A percentile compares a stretch with the other conserved stretches of the same genome.
These are phyloP conservation scores for Podospora australis DNA, from an alignment of 495 filamentous ascomycete species.

Conservation along the genomic window DNA sequence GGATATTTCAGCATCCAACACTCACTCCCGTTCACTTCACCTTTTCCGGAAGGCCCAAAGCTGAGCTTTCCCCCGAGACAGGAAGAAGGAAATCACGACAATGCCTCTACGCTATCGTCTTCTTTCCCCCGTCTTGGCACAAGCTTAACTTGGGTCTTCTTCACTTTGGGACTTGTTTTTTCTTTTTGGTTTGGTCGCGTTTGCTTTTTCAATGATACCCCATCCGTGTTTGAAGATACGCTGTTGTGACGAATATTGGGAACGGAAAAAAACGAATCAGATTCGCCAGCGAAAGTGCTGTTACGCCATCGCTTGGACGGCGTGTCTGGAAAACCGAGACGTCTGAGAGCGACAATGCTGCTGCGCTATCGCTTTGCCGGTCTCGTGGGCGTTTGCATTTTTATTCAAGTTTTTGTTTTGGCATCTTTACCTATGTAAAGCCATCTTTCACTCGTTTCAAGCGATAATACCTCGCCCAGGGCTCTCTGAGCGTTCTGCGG, in stretches of 20 bases:
- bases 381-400: slow-evolving; percentile 4
- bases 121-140: slow-evolving; percentile 8
- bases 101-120: slow-evolving; percentile 32
- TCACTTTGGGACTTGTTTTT: slow-evolving; percentile 11
- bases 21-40: not conserved
- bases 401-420: not conserved
- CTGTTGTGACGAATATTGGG: slow-evolving; percentile 24
- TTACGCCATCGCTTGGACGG: slow-evolving; percentile 6
- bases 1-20: too few relatives aligned
- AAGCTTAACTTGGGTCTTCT: slow-evolving; percentile 14
- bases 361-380: slow-evolving; percentile 4
- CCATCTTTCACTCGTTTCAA: too few relatives aligned
- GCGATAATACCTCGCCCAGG: too few relatives aligned
- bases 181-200: slow-evolving; percentile 9
- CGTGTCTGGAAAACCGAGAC: slow-evolving; percentile 4
- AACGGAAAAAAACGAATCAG: not conserved
- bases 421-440: too few relatives aligned
- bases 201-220: slow-evolving; percentile 47
- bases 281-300: slow-evolving; percentile 2
- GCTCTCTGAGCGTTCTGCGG: too few relatives aligned
- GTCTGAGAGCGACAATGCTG: slow-evolving; percentile 1
- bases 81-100: not conserved
- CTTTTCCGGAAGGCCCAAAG: not conserved
- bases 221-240: slow-evolving; percentile 52
- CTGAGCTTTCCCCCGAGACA: not conserved